phyloP scores from a whole-genome alignment of 139 green algal genomes.

The Monoraphidium neglectum region DNA sequence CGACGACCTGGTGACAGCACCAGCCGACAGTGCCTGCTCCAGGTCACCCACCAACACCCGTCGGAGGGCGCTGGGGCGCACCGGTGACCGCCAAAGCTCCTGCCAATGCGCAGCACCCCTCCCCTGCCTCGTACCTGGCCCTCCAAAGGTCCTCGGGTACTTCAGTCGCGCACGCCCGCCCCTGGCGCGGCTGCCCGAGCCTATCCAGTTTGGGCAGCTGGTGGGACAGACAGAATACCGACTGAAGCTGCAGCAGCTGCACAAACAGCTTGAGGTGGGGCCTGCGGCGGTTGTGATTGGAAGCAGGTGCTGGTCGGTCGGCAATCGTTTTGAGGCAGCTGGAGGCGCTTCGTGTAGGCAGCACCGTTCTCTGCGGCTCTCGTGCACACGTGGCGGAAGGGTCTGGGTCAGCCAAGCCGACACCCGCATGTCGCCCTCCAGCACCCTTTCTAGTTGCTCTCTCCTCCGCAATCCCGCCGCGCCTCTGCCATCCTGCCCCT shows the following conservation, averaged over 20 bases:
- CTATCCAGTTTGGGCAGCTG: conserved; percentile 59
- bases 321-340: not conserved
- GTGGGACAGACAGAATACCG: conserved; percentile 52
- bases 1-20: too few species aligned
- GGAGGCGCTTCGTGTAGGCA: conserved; percentile 4
- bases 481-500: too few species aligned
- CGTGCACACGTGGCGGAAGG: conserved; percentile 16
- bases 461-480: too few species aligned
- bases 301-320: not conserved
- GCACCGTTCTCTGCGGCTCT: conserved; percentile 37
- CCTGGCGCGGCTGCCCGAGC: conserved; percentile 38
- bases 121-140: not conserved
- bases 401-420: not conserved
- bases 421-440: too few species aligned
- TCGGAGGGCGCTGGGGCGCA: not conserved
- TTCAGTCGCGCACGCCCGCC: conserved; percentile 47
- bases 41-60: not conserved
- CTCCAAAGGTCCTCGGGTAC: conserved; percentile 43
- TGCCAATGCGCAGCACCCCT: not conserved
- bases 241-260: conserved; percentile 38
- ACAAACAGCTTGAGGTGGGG: conserved; percentile 56
- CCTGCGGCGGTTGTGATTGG: not conserved
- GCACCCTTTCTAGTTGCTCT: too few species aligned
- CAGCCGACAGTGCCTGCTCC: not conserved
- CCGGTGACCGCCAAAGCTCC: not conserved